phyloP scores from a whole-genome alignment of 805 yeast genomes.

The Metschnikowia similis region DNA sequence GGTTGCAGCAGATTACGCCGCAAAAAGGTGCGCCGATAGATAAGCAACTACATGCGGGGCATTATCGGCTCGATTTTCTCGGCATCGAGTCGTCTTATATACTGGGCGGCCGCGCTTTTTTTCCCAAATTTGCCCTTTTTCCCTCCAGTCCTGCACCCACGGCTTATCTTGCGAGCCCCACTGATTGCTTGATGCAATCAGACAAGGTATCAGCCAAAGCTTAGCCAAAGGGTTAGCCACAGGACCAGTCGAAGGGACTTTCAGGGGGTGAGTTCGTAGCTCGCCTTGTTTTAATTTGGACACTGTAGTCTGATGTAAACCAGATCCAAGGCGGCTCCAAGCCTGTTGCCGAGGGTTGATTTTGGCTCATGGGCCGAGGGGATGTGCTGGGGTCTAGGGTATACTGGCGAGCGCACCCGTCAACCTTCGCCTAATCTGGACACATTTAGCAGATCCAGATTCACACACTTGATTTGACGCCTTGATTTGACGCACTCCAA shows the following conservation, averaged over 20 bases:
- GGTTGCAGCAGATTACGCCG: not conserved
- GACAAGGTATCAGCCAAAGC: not conserved
- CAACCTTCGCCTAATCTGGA: not conserved
- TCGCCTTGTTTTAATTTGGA: too few species aligned
- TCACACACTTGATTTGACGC: not conserved
- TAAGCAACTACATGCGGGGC: not conserved
- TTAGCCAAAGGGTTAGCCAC: too few species aligned
- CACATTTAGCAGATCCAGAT: not conserved
- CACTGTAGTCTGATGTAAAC: too few species aligned
- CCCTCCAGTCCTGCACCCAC: not conserved
- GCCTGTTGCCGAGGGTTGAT: too few species aligned
- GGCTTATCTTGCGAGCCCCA: not conserved
- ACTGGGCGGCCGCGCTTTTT: conserved; percentile 1
- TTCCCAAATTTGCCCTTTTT: not conserved
- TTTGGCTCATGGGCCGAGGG: too few species aligned
- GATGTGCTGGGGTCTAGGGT: too few species aligned
- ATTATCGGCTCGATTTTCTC: not conserved
- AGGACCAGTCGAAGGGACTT: too few species aligned
- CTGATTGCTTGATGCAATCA: not conserved
- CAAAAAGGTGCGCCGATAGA: conserved; percentile 1
- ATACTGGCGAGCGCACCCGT: too few species aligned
- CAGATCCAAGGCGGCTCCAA: too few species aligned
- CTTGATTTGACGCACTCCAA: not conserved
- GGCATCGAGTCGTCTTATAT: not conserved
- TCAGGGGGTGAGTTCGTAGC: too few species aligned